A percentile compares a stretch with the other conserved stretches of the same genome.
phyloP scores from a whole-genome alignment of 306 rosid genomes.

The Argentina anserina region DNA sequence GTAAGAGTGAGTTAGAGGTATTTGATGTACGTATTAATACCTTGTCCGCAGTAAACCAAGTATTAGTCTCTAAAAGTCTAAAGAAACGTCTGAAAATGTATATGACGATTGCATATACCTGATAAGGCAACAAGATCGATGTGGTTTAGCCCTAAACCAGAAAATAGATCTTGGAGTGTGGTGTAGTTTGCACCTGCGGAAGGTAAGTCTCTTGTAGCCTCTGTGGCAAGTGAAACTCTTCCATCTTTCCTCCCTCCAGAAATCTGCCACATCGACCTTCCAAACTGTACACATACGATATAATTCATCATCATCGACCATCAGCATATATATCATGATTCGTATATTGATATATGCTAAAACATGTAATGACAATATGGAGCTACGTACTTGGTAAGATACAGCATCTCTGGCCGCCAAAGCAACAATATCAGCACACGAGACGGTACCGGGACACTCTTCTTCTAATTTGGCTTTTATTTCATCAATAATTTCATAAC shows the following conservation, averaged over 20 bases:
- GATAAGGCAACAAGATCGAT: slow-evolving; percentile 38
- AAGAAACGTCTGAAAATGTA: not conserved
- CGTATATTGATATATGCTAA: not conserved
- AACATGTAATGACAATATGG: not conserved
- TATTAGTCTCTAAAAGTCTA: too few relatives aligned
- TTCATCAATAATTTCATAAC: slow-evolving; percentile 36
- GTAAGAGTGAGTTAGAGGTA: not conserved
- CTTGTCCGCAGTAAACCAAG: not conserved
- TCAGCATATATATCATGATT: not conserved
- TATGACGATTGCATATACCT: slow-evolving; percentile 18
- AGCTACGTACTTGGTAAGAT: slow-evolving; percentile 25
- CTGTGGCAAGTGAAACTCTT: slow-evolving; percentile 19
- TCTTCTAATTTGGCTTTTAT: slow-evolving; percentile 31
- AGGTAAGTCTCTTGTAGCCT: slow-evolving; percentile 35
- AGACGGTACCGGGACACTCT: slow-evolving; percentile 27
- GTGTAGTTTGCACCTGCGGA: slow-evolving; percentile 31
- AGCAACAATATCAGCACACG: slow-evolving; percentile 41
- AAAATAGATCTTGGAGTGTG: slow-evolving; percentile 25
- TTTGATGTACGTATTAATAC: too few relatives aligned
- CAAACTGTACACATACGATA: slow-evolving; percentile 16
- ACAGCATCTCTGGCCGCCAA: slow-evolving; percentile 36
- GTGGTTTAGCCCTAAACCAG: slow-evolving; percentile 15
- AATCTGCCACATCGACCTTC: slow-evolving; percentile 23
- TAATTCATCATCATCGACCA: not conserved
- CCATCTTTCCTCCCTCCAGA: slow-evolving; percentile 44